These are phyloP conservation scores for Kluyveromyces marxianus DNA, from an alignment of 1,139 yeast genomes.

Conservation along the genomic window DNA sequence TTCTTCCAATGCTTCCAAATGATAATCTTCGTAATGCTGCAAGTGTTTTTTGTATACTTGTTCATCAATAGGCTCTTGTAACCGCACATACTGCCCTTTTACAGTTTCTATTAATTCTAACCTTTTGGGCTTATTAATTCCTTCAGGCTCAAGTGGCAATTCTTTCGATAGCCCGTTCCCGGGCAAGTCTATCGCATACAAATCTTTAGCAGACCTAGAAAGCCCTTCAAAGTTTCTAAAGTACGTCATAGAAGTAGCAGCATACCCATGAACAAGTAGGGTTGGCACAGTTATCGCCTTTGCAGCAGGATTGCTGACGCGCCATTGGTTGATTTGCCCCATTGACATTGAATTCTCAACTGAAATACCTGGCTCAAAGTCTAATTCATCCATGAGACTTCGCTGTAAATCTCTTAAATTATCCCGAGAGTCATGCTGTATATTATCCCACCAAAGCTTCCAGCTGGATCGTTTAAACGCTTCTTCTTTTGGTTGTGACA, in stretches of 20 bases:
- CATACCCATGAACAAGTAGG: slow-evolving; percentile 85
- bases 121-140: slow-evolving; percentile 9
- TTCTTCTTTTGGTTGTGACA: slow-evolving; percentile 5
- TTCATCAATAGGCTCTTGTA: slow-evolving; percentile 13
- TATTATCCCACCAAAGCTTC: slow-evolving; percentile 7
- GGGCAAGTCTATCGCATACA: slow-evolving; percentile 75
- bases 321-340: slow-evolving; percentile 24
- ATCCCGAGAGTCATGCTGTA: slow-evolving; percentile 4
- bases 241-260: slow-evolving; percentile 81
- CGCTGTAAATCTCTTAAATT: slow-evolving; percentile 13
- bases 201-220: slow-evolving; percentile 37
- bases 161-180: slow-evolving; percentile 56
- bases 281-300: slow-evolving; percentile 26
- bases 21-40: slow-evolving; percentile 58
- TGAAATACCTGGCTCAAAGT: slow-evolving; percentile 9
- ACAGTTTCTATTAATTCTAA: slow-evolving; percentile 11
- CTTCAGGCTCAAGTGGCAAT: slow-evolving; percentile 16
- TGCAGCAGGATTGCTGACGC: slow-evolving; percentile 16
- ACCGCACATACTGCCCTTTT: slow-evolving; percentile 9
- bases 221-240: slow-evolving; percentile 62
- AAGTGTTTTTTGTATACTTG: slow-evolving; percentile 11
- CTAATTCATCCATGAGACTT: slow-evolving; percentile 12
- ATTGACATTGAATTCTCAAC: slow-evolving; percentile 11
- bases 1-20: slow-evolving; percentile 70
- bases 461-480: slow-evolving; percentile 12